These are phyloP conservation scores for Aspergillus sp. DNA, from an alignment of 2,329 filamentous ascomycete genomes.

Conservation along the genomic window DNA sequence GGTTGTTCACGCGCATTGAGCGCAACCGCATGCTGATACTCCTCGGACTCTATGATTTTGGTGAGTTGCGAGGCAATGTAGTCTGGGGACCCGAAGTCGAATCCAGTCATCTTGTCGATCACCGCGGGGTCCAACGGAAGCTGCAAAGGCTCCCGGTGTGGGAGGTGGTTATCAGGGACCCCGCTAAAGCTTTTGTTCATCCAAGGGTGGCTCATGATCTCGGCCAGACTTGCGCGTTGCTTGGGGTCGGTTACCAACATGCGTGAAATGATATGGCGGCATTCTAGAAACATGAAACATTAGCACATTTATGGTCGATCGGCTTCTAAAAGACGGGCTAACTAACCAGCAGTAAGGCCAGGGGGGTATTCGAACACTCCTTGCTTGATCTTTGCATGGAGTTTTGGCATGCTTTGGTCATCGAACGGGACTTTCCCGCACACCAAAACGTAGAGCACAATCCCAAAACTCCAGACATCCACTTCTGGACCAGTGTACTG, in stretches of 20 bases:
- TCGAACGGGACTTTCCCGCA: slow-evolving; percentile 98
- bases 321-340: background rate
- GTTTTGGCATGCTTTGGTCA: slow-evolving; percentile 96
- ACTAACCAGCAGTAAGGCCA: slow-evolving; percentile 83
- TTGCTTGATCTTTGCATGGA: slow-evolving; percentile 99
- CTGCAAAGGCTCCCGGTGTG: slow-evolving; percentile 77
- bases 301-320: slow-evolving; percentile 31
- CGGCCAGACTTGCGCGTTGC: slow-evolving; percentile 79
- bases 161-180: slow-evolving; percentile 86
- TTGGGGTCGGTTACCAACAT: slow-evolving; percentile 96
- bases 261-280: slow-evolving; percentile 84
- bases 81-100: slow-evolving; percentile 90
- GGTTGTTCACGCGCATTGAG: slow-evolving; percentile 67
- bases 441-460: slow-evolving; percentile 93
- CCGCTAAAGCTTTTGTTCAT: slow-evolving; percentile 87
- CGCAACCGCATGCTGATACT: slow-evolving; percentile 84
- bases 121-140: slow-evolving; percentile 80
- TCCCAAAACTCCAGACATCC: slow-evolving; percentile 98
- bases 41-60: slow-evolving; percentile 85
- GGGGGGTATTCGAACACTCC: slow-evolving; percentile 92
- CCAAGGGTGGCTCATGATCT: slow-evolving; percentile 96
- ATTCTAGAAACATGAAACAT: slow-evolving; percentile 62
- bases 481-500: slow-evolving; percentile 96
- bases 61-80: slow-evolving; percentile 78
- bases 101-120: slow-evolving; percentile 92